Base-by-base conservation (phyloP, 2,329 filamentous ascomycete species). In the Dactylonectria estremocensis region DNA sequence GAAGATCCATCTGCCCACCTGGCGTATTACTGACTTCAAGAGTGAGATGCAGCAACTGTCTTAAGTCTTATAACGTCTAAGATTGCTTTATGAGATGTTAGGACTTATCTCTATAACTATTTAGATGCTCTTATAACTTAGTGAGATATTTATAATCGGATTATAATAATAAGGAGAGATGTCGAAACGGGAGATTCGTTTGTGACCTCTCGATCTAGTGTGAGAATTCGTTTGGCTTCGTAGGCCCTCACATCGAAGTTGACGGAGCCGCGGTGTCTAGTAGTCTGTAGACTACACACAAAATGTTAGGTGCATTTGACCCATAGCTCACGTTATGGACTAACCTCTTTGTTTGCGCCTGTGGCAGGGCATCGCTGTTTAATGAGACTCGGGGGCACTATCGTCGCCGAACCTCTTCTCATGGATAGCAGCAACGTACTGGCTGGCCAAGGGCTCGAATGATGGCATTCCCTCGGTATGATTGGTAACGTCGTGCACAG, bases 271-370 rank as follows among this genome's bases (percentile, higher is more conserved):
- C 71, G 64, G 35, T 61, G 53, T 40, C 61, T 58, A 24, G 63
- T 22, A 57, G 64, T 61, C 20, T 68, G 68, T 50, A 76, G 59
- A 45, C 74, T 76, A 52, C 31, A 64, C 24, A 10, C 18, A 65
- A n/a, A 31, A 33, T 69, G 57, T 76, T 54, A 76, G 74, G 62
- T n/a, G 60, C 61, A 54, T 68, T 60, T 68, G 35, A 63, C 28
- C 48, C 37, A 52, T 8, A 24, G 22, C 28, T 49, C 45, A 55
- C 4, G 9, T n/a, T 56, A 67, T 64, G 52, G 48, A 76, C 74
- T 58, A 68, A 75, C 74, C 74, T 76, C 49, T 75, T 72, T 66
- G 74, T 61, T 40, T 70, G 68, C 59, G 68, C 40, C 45, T 70
- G 64, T 37, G 74, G 55, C 65, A 54, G 58, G 49, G 63, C 53